Base-by-base conservation (phyloP, 768 basidiomycete species). In the Chiua virens region DNA sequence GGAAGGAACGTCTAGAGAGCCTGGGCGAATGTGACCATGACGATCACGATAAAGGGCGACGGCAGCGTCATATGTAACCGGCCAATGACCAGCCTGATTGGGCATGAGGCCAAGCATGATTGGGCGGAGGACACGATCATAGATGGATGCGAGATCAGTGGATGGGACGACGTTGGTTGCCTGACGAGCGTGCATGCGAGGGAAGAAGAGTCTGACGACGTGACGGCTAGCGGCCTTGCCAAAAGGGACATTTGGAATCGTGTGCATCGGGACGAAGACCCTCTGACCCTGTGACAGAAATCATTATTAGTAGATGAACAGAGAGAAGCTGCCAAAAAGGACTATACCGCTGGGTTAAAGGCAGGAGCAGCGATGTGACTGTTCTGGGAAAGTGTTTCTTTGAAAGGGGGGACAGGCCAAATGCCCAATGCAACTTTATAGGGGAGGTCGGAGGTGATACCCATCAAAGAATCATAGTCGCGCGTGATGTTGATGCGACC, bases 21-120 rank as follows among this genome's bases (percentile, higher is more conserved):
- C 36, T 2, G 43, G 21, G 18, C 38, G 49, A 7, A 53, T 25
- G 1, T 15, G 47, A 15, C 52, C 54, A 5, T 10, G 17, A 1
- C 13, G n/a, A 37, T 50, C 39, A 23, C 34, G 40, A 13, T 28
- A n/a, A 18, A n/a, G 17, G 27, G 14, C 36, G 22, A 49, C 8
- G 3, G 45, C 42, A 10, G 34, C 27, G 7, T 41, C 30, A 36
- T 55, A 50, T 10, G 13, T 42, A 4, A 37, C 35, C 0, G 49
- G 54, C 54, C 54, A 55, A 18, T 49, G 54, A 22, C 30, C 35
- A 4, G 39, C 27, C 27, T 50, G 43, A 21, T 50, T 36, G 0
- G 49, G 54, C 45, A 50, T 55, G 20, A 55, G 36, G 11, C 22
- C 13, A 1, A 21, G 25, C 0, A 55, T n/a, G 21, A 50, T 21